A percentile compares a stretch with the other conserved stretches of the same genome.
These are phyloP conservation scores for Myrica gale DNA, from an alignment of 306 rosid species.

Conservation along the genomic window DNA sequence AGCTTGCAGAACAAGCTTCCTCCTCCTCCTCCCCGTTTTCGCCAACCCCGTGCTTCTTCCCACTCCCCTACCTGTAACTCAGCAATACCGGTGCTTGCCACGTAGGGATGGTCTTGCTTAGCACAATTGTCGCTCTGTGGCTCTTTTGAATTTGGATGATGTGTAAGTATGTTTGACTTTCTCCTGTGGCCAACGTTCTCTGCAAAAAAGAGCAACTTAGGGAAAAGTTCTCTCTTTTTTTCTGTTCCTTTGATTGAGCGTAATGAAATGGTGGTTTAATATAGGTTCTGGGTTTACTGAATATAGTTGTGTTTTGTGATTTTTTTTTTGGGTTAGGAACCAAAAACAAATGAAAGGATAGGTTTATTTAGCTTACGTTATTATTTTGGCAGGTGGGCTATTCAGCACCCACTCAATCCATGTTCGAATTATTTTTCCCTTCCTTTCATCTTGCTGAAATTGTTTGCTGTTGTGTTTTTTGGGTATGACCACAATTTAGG, in stretches of 20 bases:
- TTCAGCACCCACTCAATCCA: slow-evolving; percentile 51
- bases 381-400: slow-evolving; percentile 53
- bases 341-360: slow-evolving; percentile 5
- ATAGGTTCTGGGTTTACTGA: slow-evolving; percentile 15
- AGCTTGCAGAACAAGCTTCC: too few relatives aligned
- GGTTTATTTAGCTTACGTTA: slow-evolving; percentile 31
- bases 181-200: background rate
- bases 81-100: too few relatives aligned
- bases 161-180: slow-evolving; percentile 45
- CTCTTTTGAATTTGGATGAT: slow-evolving; percentile 79
- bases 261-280: background rate
- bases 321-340: slow-evolving; percentile 23
- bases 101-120: slow-evolving; percentile 64
- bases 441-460: background rate
- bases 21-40: too few relatives aligned
- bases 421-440: too few relatives aligned
- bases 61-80: too few relatives aligned
- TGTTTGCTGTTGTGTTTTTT: background rate
- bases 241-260: too few relatives aligned
- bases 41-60: too few relatives aligned
- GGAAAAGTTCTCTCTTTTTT: background rate
- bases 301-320: background rate
- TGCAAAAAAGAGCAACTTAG: background rate
- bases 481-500: slow-evolving; percentile 32
- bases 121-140: slow-evolving; percentile 83